These are phyloP conservation scores for Eucalyptus sp. DNA, from an alignment of 345 rosid genomes.

Conservation along the genomic window DNA sequence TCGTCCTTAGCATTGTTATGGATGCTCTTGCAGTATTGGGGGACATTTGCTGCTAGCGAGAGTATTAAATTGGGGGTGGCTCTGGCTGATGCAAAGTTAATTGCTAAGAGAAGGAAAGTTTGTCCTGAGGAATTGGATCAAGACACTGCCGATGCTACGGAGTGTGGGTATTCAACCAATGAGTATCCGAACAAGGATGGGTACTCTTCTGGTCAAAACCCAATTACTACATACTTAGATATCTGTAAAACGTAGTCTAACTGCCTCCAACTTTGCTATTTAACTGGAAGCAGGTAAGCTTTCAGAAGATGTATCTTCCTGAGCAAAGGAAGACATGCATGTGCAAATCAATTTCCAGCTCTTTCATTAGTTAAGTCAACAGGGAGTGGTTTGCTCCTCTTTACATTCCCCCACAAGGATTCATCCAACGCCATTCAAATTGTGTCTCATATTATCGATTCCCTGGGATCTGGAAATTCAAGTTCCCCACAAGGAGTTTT, in stretches of 20 bases:
- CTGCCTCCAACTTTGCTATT: not conserved
- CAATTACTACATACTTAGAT: not conserved
- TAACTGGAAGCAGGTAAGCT: slow-evolving; percentile 9
- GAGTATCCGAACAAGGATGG: not conserved
- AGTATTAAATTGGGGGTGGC: not conserved
- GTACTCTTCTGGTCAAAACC: not conserved
- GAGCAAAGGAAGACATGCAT: no score
- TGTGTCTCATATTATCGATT: no score
- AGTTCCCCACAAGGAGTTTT: slow-evolving; percentile 56
- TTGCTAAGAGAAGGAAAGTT: slow-evolving; percentile 43
- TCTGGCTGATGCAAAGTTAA: not conserved
- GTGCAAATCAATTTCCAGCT: no score
- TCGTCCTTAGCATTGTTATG: not conserved
- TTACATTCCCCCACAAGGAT: no score
- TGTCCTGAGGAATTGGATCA: slow-evolving; percentile 12
- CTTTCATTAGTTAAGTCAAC: no score
- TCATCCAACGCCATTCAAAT: no score
- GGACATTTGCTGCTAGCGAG: not conserved
- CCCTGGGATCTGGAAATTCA: not conserved
- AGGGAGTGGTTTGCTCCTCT: no score
- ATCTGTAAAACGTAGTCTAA: not conserved
- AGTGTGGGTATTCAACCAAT: not conserved
- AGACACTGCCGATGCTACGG: not conserved
- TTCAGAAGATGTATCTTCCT: no score
- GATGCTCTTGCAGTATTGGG: not conserved